These are phyloP conservation scores for Ogataea naganishii DNA, from an alignment of 805 yeast species.

Conservation along the genomic window DNA sequence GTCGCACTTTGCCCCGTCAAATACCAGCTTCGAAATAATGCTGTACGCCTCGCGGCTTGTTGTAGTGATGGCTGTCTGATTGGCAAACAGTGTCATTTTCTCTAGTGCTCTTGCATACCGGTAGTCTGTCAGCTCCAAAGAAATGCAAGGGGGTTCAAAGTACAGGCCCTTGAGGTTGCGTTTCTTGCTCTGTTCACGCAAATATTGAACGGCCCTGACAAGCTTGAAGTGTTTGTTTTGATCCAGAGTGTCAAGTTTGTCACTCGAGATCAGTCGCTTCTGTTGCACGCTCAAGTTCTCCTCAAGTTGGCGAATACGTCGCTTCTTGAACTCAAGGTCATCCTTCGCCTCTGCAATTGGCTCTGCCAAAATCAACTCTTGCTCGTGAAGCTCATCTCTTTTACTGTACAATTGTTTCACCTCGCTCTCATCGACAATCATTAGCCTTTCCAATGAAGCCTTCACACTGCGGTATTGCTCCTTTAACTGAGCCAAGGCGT, in stretches of 20 bases:
- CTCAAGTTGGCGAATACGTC: constrained; percentile 10
- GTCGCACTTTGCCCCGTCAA: constrained; percentile 30
- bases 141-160: constrained; percentile 68
- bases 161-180: constrained; percentile 30
- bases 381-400: constrained; percentile 17
- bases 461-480: constrained; percentile 8
- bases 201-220: constrained; percentile 29
- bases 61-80: constrained; percentile 59
- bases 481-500: constrained; percentile 20
- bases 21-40: constrained; percentile 31
- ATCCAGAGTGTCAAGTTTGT: constrained; percentile 41
- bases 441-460: constrained; percentile 5
- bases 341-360: constrained; percentile 8
- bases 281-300: constrained; percentile 8
- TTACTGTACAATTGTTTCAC: constrained; percentile 14
- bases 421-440: constrained; percentile 11
- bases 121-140: constrained; percentile 45
- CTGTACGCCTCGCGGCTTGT: constrained; percentile 40
- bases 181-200: constrained; percentile 29
- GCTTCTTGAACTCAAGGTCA: constrained; percentile 7
- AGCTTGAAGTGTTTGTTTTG: constrained; percentile 16
- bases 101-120: constrained; percentile 49
- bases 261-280: constrained; percentile 31
- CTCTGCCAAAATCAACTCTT: constrained; percentile 11
- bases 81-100: constrained; percentile 41